These are phyloP conservation scores for Phialophora tarda DNA, from an alignment of 2,329 filamentous ascomycete species.

Conservation along the genomic window DNA sequence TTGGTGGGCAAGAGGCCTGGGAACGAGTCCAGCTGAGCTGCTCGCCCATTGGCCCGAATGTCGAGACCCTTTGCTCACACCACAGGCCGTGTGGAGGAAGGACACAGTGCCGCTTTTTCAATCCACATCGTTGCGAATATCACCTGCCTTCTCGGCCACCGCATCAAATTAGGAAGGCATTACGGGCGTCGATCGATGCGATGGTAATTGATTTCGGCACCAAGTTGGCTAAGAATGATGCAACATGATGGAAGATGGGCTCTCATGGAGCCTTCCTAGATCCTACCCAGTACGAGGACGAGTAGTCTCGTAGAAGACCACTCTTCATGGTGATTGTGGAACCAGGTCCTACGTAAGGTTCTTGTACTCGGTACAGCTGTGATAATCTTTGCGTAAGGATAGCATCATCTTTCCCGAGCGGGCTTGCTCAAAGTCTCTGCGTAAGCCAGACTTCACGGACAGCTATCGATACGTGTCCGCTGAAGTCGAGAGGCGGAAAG, in stretches of 20 bases:
- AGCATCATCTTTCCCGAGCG: not conserved
- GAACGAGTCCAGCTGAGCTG: not conserved
- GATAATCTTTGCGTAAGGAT: not conserved
- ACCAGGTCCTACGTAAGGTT: not conserved
- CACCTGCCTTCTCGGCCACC: constrained; percentile 10
- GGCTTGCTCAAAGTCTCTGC: not conserved
- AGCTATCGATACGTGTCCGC: not conserved
- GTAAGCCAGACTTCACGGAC: constrained; percentile 3
- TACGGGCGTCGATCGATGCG: constrained; percentile 5
- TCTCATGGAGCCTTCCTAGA: not conserved
- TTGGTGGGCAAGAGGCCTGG: constrained; percentile 7
- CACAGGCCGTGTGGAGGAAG: not conserved
- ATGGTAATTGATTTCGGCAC: not conserved
- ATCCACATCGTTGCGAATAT: not conserved
- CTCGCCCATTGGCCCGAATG: not conserved
- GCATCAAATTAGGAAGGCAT: constrained; percentile 15
- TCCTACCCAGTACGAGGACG: not conserved
- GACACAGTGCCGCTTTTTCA: constrained; percentile 12
- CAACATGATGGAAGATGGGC: not conserved
- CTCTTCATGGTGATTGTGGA: not conserved
- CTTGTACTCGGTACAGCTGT: not conserved
- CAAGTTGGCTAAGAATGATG: not conserved
- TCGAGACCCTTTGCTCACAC: constrained; percentile 15
- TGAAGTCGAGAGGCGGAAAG: not conserved
- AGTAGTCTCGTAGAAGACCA: not conserved